Conservation (phyloP, 495 filamentous ascomycete species). For the Letharia lupina region DNA sequence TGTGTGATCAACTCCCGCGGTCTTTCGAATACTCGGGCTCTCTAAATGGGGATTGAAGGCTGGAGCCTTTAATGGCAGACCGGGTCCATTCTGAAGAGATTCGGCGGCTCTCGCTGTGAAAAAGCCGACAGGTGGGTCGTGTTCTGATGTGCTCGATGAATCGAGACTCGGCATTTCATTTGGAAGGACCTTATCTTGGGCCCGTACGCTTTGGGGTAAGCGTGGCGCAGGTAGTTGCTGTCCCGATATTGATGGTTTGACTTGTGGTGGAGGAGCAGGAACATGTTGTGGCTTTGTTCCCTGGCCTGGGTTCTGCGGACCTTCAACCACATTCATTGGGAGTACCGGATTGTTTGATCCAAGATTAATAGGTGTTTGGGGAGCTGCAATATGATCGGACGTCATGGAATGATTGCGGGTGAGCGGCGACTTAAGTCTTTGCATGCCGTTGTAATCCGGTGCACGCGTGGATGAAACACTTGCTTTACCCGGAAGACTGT, state of each 20-base stretch:
- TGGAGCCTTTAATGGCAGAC: conserved; percentile 40
- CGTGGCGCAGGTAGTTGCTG: conserved; percentile 24
- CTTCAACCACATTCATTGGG: background rate
- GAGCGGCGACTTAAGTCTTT: conserved; percentile 7
- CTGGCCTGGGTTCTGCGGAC: conserved; percentile 10
- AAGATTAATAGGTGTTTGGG: conserved; percentile 11
- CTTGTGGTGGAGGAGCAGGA: conserved; percentile 27
- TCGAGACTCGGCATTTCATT: conserved; percentile 14
- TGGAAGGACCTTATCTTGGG: background rate
- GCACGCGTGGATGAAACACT: background rate
- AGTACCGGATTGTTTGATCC: background rate
- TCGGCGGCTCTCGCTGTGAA: conserved; percentile 67
- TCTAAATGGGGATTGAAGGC: conserved; percentile 76
- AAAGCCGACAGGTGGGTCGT: conserved; percentile 50
- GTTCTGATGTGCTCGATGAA: conserved; percentile 10
- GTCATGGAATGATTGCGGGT: background rate
- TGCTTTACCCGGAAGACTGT: conserved; percentile 8
- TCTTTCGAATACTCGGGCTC: conserved; percentile 81
- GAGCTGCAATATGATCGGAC: background rate
- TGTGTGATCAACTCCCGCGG: conserved; percentile 76
- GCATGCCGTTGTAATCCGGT: conserved; percentile 1
- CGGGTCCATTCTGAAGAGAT: conserved; percentile 34
- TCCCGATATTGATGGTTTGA: conserved; percentile 18
- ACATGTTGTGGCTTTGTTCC: conserved; percentile 27
- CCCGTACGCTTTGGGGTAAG: background rate